phyloP scores from a whole-genome alignment of 139 green algal species.

The Marvania coccoides region DNA sequence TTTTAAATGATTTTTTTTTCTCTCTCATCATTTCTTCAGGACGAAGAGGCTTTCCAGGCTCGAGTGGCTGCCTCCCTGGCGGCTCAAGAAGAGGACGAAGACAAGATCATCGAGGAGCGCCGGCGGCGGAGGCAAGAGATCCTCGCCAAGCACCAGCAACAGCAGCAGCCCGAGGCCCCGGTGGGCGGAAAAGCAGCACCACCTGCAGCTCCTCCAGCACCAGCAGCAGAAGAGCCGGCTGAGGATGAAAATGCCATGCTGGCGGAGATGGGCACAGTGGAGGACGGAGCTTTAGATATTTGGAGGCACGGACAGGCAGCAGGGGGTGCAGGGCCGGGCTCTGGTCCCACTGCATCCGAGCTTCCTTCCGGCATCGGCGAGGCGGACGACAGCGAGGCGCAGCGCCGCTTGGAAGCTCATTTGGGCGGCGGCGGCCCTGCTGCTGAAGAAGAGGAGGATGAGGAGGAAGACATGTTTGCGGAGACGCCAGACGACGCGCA shows the following conservation, averaged over 20 bases:
- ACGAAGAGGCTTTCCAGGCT: slow-evolving; percentile 18
- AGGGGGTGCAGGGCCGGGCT: neutral
- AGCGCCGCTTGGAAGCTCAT: too few species aligned
- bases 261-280: neutral
- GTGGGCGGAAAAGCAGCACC: neutral
- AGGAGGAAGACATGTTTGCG: slow-evolving; percentile 68
- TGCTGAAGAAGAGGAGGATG: neutral
- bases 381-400: neutral
- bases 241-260: neutral
- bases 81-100: slow-evolving; percentile 38
- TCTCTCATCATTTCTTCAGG: too few species aligned
- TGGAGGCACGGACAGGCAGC: neutral
- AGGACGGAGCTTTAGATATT: slow-evolving; percentile 1
- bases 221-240: neutral
- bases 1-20: too few species aligned
- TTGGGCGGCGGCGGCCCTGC: too few species aligned
- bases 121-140: slow-evolving; percentile 43
- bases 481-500: slow-evolving; percentile 25
- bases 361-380: slow-evolving; percentile 13
- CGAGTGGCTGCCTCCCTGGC: slow-evolving; percentile 27
- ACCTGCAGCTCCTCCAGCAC: neutral
- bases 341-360: neutral
- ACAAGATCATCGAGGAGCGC: slow-evolving; percentile 56
- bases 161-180: slow-evolving; percentile 6
- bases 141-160: slow-evolving; percentile 45